These are phyloP conservation scores for Heritiera fomes DNA, from an alignment of 345 rosid genomes.

Conservation along the genomic window DNA sequence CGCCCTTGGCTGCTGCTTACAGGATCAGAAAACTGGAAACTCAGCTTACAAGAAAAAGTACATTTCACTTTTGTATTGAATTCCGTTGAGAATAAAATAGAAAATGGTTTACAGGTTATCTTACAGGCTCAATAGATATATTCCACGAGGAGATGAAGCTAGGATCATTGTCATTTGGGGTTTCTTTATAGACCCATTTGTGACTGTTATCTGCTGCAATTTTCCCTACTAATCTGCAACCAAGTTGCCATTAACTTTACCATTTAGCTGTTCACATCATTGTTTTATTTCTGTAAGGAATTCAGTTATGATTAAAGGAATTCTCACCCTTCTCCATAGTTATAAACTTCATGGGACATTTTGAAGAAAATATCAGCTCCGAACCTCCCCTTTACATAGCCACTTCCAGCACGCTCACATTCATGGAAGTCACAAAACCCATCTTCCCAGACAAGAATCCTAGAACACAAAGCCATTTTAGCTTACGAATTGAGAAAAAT, in stretches of 20 bases:
- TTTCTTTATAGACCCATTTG: slow-evolving; percentile 64
- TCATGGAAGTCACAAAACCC: slow-evolving; percentile 68
- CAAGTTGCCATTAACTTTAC: slow-evolving; percentile 8
- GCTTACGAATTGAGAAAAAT: not conserved
- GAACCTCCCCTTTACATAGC: slow-evolving; percentile 48
- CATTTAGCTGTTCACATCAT: not conserved
- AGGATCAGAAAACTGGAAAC: slow-evolving; percentile 13
- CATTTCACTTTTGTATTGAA: slow-evolving; percentile 1
- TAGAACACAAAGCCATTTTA: slow-evolving; percentile 23
- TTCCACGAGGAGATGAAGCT: slow-evolving; percentile 53
- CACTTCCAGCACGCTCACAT: slow-evolving; percentile 52
- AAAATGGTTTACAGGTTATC: slow-evolving; percentile 6
- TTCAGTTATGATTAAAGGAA: slow-evolving; percentile 8
- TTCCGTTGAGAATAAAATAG: not conserved
- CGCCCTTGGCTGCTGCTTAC: slow-evolving; percentile 63
- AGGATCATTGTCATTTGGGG: slow-evolving; percentile 46
- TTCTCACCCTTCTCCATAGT: slow-evolving; percentile 73
- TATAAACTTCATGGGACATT: slow-evolving; percentile 81
- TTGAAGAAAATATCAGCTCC: slow-evolving; percentile 74
- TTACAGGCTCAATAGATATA: slow-evolving; percentile 60
- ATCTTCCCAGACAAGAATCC: slow-evolving; percentile 88
- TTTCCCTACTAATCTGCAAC: slow-evolving; percentile 66
- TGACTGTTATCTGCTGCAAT: slow-evolving; percentile 78
- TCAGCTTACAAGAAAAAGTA: not conserved
- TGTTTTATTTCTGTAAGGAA: not conserved